Evolutionary conservation across 2,329 filamentous ascomycete species (phyloP).

Genomic region (Ophiognomonia clavigignenti-juglandacearum): DNA sequence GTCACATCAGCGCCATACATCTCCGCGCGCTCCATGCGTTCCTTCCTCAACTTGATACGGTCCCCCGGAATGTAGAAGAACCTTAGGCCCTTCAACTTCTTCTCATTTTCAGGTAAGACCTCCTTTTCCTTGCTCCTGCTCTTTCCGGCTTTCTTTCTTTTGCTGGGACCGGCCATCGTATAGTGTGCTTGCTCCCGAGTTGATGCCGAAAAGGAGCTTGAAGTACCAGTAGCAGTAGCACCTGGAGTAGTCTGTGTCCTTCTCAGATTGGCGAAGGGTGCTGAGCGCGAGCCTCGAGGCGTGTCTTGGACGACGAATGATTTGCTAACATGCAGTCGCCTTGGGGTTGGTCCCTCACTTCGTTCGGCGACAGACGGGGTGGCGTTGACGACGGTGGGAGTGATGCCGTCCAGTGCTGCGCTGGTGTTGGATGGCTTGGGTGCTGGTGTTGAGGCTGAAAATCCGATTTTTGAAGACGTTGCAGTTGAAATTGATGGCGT

Average conservation of each 20-base stretch:
- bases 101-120: constrained; percentile 44
- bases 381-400: constrained; percentile 6
- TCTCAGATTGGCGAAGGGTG: constrained; percentile 15
- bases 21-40: constrained; percentile 69
- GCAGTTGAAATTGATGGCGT: not conserved
- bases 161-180: constrained; percentile 21
- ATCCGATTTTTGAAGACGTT: too few relatives aligned
- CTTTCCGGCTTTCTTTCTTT: constrained; percentile 24
- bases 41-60: constrained; percentile 62
- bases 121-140: constrained; percentile 41
- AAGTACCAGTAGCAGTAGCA: constrained; percentile 18
- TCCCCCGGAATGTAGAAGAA: constrained; percentile 82
- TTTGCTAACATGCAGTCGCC: constrained; percentile 10
- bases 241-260: constrained; percentile 27
- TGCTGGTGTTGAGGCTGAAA: constrained; percentile 1
- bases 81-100: constrained; percentile 55
- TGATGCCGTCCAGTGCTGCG: constrained; percentile 1
- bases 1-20: constrained; percentile 74
- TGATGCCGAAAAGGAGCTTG: constrained; percentile 14
- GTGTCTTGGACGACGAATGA: constrained; percentile 28
- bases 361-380: not conserved
- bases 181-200: constrained; percentile 13
- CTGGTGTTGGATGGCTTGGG: not conserved
- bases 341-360: constrained; percentile 1
- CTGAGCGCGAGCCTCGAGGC: constrained; percentile 21